These are phyloP conservation scores for Vitis rotundifolia DNA, from an alignment of 164 flowering plant species.

Conservation along the genomic window DNA sequence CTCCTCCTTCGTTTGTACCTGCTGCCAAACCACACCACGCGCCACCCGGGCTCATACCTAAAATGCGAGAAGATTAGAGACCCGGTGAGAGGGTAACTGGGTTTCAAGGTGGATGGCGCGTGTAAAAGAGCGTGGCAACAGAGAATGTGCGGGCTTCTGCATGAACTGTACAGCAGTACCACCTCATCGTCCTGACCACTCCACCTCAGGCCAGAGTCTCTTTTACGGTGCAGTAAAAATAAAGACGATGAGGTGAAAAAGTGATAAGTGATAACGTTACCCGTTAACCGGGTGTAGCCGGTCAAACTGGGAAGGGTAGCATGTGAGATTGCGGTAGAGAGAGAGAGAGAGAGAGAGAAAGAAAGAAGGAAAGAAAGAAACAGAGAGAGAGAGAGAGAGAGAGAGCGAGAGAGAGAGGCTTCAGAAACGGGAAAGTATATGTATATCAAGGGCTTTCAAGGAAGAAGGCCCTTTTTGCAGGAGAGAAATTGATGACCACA, in stretches of 20 bases:
- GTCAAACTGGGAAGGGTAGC: background rate
- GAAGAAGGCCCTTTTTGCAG: constrained; percentile 15
- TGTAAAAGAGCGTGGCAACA: background rate
- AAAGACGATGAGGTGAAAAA: background rate
- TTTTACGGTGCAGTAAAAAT: background rate
- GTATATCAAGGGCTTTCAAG: constrained; percentile 16
- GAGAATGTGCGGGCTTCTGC: background rate
- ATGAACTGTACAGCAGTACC: background rate
- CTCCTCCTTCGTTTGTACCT: too few relatives aligned
- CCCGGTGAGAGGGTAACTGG: too few relatives aligned
- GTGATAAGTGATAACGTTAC: background rate
- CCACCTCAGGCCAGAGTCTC: constrained; percentile 6
- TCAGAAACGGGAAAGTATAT: constrained; percentile 23
- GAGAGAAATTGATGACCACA: constrained; percentile 30
- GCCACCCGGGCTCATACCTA: background rate
- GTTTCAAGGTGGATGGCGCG: background rate
- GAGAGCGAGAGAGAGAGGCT: background rate
- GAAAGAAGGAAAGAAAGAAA: background rate
- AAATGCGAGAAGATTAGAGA: too few relatives aligned
- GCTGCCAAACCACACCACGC: background rate
- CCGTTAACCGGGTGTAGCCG: background rate
- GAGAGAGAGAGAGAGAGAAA: background rate
- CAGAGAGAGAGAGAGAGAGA: background rate
- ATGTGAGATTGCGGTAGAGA: too few relatives aligned
- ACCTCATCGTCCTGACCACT: background rate